Conservation (phyloP, 1,284 basidiomycete genomes). For the Boletus subluridellus region DNA sequence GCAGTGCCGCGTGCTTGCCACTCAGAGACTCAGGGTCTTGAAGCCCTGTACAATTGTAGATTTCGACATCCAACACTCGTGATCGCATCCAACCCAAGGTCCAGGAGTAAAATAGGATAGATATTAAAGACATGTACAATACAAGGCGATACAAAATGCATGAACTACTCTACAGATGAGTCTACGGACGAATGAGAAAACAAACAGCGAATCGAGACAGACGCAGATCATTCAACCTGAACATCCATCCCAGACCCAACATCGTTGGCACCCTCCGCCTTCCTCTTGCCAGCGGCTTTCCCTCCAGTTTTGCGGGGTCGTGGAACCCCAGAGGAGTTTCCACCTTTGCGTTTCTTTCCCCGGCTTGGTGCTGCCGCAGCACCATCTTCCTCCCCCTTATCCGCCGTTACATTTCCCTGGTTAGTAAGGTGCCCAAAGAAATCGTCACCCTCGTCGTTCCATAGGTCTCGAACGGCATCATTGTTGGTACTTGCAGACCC, state of each 20-base stretch:
- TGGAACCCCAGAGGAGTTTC: constrained; percentile 18
- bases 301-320: constrained; percentile 34
- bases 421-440: constrained; percentile 61
- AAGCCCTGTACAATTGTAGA: neutral
- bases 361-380: constrained; percentile 20
- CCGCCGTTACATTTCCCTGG: constrained; percentile 22
- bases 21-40: neutral
- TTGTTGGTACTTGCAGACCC: constrained; percentile 31
- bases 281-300: constrained; percentile 33
- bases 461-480: constrained; percentile 59
- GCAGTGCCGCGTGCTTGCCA: neutral
- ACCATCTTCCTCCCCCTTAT: constrained; percentile 40
- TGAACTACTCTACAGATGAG: constrained; percentile 33
- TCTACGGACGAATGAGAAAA: constrained; percentile 13
- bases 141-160: constrained; percentile 31
- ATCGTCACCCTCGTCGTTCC: constrained; percentile 81
- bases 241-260: constrained; percentile 28
- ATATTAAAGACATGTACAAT: constrained; percentile 34
- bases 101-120: constrained; percentile 13
- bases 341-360: constrained; percentile 38
- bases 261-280: constrained; percentile 25
- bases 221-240: constrained; percentile 25
- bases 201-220: constrained; percentile 8
- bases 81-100: neutral
- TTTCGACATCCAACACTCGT: neutral